Percentiles rank a stretch among this genome's conserved stretches.
Evolutionary conservation across 768 basidiomycete species (phyloP).

Genomic region (Piloderma croceum): DNA sequence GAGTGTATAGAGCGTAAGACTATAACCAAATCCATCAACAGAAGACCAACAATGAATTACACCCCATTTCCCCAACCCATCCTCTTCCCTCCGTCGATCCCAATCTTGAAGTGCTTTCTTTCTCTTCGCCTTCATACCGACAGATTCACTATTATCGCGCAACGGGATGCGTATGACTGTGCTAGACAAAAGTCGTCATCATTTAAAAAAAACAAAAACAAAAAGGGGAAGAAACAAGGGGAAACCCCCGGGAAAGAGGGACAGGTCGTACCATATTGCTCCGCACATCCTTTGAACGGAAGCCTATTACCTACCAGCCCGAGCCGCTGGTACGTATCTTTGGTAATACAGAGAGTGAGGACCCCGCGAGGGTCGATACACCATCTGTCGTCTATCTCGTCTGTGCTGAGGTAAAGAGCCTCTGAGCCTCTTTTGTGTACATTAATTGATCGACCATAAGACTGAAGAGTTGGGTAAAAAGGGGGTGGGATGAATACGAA

Average conservation of each 20-base stretch:
- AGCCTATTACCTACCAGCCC: constrained; percentile 54
- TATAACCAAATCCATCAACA: no score
- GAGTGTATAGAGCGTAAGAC: neutral
- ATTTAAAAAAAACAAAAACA: neutral
- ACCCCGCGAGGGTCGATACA: constrained; percentile 60
- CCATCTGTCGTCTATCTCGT: constrained; percentile 53
- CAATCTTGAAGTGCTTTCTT: constrained; percentile 39
- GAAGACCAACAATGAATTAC: no score
- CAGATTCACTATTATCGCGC: constrained; percentile 32
- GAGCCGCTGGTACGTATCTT: constrained; percentile 53
- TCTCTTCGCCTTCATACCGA: constrained; percentile 32
- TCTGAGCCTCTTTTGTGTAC: constrained; percentile 29
- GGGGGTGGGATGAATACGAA: constrained; percentile 1
- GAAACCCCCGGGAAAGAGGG: constrained; percentile 1
- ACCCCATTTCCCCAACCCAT: constrained; percentile 38
- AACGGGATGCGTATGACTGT: constrained; percentile 47
- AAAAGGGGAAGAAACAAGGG: constrained; percentile 4
- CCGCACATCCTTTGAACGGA: constrained; percentile 45
- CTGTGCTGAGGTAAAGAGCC: constrained; percentile 28
- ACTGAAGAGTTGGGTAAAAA: neutral
- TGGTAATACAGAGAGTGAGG: constrained; percentile 51
- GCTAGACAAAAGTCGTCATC: constrained; percentile 11
- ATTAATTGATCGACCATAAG: neutral
- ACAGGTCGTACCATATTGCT: constrained; percentile 37
- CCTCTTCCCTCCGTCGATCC: constrained; percentile 39